These are phyloP conservation scores for Trichosporon asahii DNA, from an alignment of 1,284 basidiomycete genomes.

Conservation along the genomic window DNA sequence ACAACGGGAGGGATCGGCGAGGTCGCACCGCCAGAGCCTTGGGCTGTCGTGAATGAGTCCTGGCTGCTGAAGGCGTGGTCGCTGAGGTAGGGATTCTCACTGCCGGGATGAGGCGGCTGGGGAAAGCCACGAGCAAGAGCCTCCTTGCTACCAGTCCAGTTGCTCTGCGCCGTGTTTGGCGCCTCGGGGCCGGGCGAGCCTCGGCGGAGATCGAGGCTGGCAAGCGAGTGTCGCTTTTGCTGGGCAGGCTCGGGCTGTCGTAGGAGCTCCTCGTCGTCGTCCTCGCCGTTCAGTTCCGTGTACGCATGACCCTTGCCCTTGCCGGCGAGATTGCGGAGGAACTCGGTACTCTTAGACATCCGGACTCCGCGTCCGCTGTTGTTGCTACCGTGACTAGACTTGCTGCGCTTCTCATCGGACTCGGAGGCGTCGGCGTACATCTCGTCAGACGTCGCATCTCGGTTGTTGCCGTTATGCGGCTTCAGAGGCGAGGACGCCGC, in stretches of 20 bases:
- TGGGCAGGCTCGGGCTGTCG: background rate
- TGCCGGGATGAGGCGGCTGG: background rate
- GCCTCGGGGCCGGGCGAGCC: background rate
- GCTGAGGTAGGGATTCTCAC: background rate
- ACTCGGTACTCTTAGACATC: constrained; percentile 16
- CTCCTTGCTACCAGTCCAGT: background rate
- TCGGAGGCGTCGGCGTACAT: constrained; percentile 6
- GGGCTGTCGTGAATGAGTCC: constrained; percentile 11
- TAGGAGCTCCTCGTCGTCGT: constrained; percentile 14
- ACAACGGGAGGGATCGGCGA: background rate
- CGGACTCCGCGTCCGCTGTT: background rate
- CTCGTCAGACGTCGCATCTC: background rate
- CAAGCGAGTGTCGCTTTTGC: background rate
- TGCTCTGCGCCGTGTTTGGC: background rate
- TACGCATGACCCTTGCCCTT: background rate
- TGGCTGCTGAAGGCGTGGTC: constrained; percentile 5
- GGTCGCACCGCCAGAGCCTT: background rate
- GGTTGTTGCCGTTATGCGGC: background rate
- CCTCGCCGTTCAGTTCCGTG: constrained; percentile 10
- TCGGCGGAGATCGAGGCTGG: background rate
- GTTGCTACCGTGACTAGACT: background rate
- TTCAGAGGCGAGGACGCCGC: background rate
- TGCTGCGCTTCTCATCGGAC: background rate
- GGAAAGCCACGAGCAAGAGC: background rate
- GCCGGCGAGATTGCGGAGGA: constrained; percentile 13